These are phyloP conservation scores for Emydomyces testavorans DNA, from an alignment of 2,329 filamentous ascomycete species.

Conservation along the genomic window DNA sequence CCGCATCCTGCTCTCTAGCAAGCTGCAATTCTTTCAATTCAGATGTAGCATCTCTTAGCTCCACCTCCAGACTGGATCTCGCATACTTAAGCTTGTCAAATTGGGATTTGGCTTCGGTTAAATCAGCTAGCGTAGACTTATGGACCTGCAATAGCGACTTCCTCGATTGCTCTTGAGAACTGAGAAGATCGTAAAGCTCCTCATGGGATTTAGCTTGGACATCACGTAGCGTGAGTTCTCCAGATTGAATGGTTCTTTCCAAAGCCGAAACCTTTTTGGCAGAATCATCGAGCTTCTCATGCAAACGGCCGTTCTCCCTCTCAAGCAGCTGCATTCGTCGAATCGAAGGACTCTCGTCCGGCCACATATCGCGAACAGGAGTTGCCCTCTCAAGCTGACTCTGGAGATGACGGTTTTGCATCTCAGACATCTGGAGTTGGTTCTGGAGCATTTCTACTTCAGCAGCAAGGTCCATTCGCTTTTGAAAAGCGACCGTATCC, in stretches of 20 bases:
- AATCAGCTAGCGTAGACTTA: constrained; percentile 71
- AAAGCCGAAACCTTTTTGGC: constrained; percentile 80
- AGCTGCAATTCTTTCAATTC: constrained; percentile 71
- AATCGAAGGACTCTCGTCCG: constrained; percentile 67
- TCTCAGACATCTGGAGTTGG: constrained; percentile 82
- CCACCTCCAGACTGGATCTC: constrained; percentile 68
- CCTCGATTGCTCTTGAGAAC: constrained; percentile 82
- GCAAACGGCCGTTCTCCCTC: constrained; percentile 77
- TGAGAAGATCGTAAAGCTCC: constrained; percentile 83
- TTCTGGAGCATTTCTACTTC: constrained; percentile 90
- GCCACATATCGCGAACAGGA: constrained; percentile 48
- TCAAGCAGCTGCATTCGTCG: constrained; percentile 83
- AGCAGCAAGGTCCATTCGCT: constrained; percentile 77
- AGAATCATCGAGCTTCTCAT: constrained; percentile 91
- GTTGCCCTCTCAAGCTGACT: constrained; percentile 66
- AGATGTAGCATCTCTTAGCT: constrained; percentile 70
- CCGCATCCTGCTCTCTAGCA: constrained; percentile 72
- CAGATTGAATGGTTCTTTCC: constrained; percentile 75
- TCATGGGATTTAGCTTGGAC: constrained; percentile 89
- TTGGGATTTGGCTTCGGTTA: constrained; percentile 73
- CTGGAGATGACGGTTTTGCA: constrained; percentile 89
- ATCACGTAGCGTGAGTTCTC: constrained; percentile 78
- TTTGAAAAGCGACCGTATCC: constrained; percentile 74
- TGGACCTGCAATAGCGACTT: constrained; percentile 71
- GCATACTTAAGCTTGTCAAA: constrained; percentile 79